A percentile compares a stretch with the other conserved stretches of the same genome.
These are phyloP conservation scores for Urochloa ruziziensis DNA, from an alignment of 176 grass and related monocot genomes.

Conservation along the genomic window DNA sequence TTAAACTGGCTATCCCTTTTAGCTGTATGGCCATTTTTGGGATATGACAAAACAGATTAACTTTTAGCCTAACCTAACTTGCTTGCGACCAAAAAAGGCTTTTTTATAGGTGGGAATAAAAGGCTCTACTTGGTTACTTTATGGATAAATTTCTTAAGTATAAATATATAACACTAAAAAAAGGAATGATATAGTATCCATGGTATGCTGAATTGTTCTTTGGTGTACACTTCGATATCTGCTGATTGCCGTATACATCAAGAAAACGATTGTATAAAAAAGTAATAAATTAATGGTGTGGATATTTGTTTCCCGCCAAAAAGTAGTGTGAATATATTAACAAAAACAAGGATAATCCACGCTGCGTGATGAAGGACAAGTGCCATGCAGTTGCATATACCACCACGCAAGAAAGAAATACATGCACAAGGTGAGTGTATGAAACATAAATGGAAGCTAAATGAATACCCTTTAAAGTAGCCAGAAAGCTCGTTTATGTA, in stretches of 20 bases:
- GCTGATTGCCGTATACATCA: background rate
- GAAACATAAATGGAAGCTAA: background rate
- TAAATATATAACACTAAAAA: slow-evolving; percentile 6
- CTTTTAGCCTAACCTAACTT: background rate
- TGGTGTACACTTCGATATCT: background rate
- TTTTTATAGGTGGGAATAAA: background rate
- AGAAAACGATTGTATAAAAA: background rate
- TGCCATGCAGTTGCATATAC: slow-evolving; percentile 17
- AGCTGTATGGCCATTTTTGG: background rate
- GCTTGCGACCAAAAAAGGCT: background rate
- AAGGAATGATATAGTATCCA: background rate
- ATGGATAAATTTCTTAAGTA: background rate
- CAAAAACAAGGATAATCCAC: slow-evolving; percentile 11
- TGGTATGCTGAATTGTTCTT: background rate
- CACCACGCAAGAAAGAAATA: slow-evolving; percentile 1
- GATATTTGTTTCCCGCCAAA: slow-evolving; percentile 5
- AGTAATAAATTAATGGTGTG: background rate
- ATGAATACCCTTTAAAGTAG: background rate
- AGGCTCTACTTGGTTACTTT: background rate
- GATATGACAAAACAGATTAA: slow-evolving; percentile 9
- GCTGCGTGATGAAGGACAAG: background rate
- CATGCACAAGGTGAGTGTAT: background rate
- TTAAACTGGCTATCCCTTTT: background rate
- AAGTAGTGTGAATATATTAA: background rate
- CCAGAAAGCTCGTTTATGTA: background rate